Evolutionary conservation across 208 protist genomes (phyloP), one percentile per base, ranked within the genome.

Genomic region (Leishmania tropica): DNA sequence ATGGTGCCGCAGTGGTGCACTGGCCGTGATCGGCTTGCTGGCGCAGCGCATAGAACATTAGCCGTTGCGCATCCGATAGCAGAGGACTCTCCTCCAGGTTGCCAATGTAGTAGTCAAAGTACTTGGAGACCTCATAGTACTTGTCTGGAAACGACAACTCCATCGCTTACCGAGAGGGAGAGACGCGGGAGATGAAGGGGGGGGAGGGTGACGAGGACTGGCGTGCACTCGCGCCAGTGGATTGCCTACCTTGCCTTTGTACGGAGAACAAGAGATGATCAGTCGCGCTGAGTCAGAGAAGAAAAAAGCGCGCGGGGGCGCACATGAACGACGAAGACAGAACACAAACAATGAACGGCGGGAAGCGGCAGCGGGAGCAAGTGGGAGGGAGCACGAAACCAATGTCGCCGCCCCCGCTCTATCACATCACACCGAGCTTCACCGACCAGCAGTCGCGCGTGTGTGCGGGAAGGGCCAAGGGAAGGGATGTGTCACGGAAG

Each of bases 31-130:
- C 90, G 21, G 88, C 90, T 72, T 96, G 94, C 75, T 91, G 87
- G 3, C 89, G 86, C 51, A 97, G 83, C 0, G 94, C 94, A 76
- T 97, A 97, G 64, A 95, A 92, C 62, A 94, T 68, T 11, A 97
- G 83, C 42, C 92, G 92, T 58, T 93, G 82, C 74, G 83, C 78
- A 80, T 94, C 83, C 35, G 88, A 84, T 58, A 97, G 89, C 72
- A 77, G 54, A 0, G 83, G 76, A 8, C 82, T 89, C 31, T 45
- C 79, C 81, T 93, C 88, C 21, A 95, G 45, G 77, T 95, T 81
- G 51, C 91, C 92, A 74, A 94, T 87, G 76, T 89, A 80, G 76
- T 65, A 68, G 73, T 96, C 87, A 60, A 96, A 93, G 81, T 88
- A 93, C 77, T 76, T 64, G 42, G 74, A 84, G 8, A 90, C 94